These are phyloP conservation scores for Myxozyma lipomycoides DNA, from an alignment of 805 yeast genomes.

Conservation along the genomic window DNA sequence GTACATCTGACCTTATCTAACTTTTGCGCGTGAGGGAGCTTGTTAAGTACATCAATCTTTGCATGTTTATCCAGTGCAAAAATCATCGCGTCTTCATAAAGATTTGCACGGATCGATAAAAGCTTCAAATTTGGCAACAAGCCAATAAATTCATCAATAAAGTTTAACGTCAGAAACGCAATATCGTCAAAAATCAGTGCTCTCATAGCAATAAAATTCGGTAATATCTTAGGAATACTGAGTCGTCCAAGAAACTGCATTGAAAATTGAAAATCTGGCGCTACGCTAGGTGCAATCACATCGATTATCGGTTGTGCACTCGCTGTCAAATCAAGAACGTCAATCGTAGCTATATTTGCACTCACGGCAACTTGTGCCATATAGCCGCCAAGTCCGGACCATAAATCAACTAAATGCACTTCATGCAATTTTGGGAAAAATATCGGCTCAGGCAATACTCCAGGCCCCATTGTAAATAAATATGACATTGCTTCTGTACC, in stretches of 20 bases:
- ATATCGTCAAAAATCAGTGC: not conserved
- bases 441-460: not conserved
- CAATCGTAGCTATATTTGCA: not conserved
- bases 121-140: not conserved
- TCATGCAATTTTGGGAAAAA: not conserved
- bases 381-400: not conserved
- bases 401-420: not conserved
- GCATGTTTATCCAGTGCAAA: not conserved
- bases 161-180: not conserved
- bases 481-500: not conserved
- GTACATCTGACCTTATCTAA: not conserved
- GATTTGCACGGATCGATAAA: not conserved
- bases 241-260: not conserved
- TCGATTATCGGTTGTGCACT: not conserved
- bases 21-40: not conserved
- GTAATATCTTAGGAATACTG: not conserved
- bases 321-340: not conserved
- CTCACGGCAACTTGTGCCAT: not conserved
- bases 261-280: not conserved
- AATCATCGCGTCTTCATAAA: not conserved
- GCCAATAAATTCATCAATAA: not conserved
- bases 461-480: no score
- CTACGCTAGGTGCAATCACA: not conserved
- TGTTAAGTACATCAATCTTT: not conserved
- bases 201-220: not conserved